Evolutionary conservation across 2,329 filamentous ascomycete genomes (phyloP).

Genomic region (Coniochaeta hoffmannii): DNA sequence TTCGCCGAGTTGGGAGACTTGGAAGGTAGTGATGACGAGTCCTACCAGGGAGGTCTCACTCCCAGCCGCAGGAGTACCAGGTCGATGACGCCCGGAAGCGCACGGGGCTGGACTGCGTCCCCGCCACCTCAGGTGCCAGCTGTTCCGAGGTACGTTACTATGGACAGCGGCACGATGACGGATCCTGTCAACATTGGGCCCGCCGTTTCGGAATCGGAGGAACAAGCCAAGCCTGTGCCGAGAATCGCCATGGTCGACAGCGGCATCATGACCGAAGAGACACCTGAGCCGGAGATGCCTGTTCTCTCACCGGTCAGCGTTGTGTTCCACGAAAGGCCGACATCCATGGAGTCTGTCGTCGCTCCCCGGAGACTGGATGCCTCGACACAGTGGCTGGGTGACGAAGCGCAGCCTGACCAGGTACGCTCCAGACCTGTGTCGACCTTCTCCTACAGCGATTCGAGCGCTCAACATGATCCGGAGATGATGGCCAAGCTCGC

Average conservation of each 20-base stretch:
- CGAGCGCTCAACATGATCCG: slow-evolving; percentile 41
- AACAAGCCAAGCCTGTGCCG: neutral
- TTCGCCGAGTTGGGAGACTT: slow-evolving; percentile 86
- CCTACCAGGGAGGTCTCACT: slow-evolving; percentile 42
- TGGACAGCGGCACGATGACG: slow-evolving; percentile 55
- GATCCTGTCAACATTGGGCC: slow-evolving; percentile 40
- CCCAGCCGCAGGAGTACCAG: slow-evolving; percentile 42
- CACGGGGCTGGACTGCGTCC: slow-evolving; percentile 31
- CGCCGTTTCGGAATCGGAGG: slow-evolving; percentile 6
- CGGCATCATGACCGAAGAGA: slow-evolving; percentile 4
- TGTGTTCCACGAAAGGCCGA: slow-evolving; percentile 24
- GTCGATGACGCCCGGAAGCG: slow-evolving; percentile 41
- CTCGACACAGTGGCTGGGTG: slow-evolving; percentile 17
- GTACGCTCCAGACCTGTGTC: slow-evolving; percentile 35
- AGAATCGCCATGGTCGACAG: slow-evolving; percentile 31
- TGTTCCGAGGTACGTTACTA: slow-evolving; percentile 46
- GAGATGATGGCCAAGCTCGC: slow-evolving; percentile 45
- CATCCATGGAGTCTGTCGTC: slow-evolving; percentile 34
- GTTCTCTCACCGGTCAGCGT: slow-evolving; percentile 17
- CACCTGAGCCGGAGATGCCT: slow-evolving; percentile 1
- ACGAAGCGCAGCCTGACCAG: slow-evolving; percentile 14
- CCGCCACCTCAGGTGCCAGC: slow-evolving; percentile 41
- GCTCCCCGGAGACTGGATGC: slow-evolving; percentile 17
- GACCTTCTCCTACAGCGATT: slow-evolving; percentile 43
- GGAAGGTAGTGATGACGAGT: slow-evolving; percentile 60